These are phyloP conservation scores for Hypholoma sublateritium DNA, from an alignment of 768 basidiomycete genomes.

Conservation along the genomic window DNA sequence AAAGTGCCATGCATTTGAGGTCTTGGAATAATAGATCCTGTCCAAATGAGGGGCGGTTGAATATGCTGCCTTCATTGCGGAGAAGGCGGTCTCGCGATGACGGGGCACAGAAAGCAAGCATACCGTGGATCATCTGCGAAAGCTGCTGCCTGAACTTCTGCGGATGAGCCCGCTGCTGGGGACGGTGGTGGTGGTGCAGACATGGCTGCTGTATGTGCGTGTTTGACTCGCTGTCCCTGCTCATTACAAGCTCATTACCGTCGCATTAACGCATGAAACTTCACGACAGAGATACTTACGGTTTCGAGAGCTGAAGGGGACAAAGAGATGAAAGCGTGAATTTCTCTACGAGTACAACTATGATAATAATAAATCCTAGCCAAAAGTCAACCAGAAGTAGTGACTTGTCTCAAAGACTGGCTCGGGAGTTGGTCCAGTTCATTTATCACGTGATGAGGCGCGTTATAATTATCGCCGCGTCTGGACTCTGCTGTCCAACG, in stretches of 20 bases:
- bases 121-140: constrained; percentile 81
- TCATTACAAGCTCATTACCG: no score
- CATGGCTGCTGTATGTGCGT: constrained; percentile 43
- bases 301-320: no score
- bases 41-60: constrained; percentile 21
- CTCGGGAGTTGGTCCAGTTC: no score
- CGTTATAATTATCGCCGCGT: no score
- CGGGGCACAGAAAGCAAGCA: constrained; percentile 20
- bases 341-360: no score
- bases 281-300: no score
- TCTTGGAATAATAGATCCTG: constrained; percentile 77
- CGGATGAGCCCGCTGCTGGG: constrained; percentile 51
- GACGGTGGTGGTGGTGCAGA: constrained; percentile 51
- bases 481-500: no score
- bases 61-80: constrained; percentile 16
- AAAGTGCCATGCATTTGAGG: constrained; percentile 78
- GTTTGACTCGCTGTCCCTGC: constrained; percentile 29
- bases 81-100: constrained; percentile 15
- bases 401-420: no score
- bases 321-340: no score
- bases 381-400: no score
- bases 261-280: neutral
- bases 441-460: no score
- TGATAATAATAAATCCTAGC: no score
- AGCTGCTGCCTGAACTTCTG: constrained; percentile 56